A percentile compares a stretch with the other conserved stretches of the same genome.
phyloP scores from a whole-genome alignment of 192 early-diverging fungal genomes.

The Backusella mclennaniae region DNA sequence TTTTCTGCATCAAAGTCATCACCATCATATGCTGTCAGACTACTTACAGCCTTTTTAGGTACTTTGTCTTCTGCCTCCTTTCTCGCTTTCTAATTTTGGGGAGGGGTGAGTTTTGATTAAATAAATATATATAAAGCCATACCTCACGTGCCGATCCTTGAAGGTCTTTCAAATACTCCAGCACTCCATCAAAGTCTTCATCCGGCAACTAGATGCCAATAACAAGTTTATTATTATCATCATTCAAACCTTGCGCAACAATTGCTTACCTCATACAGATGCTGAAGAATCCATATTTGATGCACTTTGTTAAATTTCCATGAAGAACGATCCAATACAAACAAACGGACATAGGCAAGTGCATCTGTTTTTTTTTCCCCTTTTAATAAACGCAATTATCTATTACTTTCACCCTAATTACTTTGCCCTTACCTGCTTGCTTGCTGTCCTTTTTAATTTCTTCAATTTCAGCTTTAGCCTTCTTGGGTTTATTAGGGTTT shows the following conservation, averaged over 20 bases:
- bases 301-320: slow-evolving; percentile 40
- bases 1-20: slow-evolving; percentile 43
- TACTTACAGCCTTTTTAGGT: slow-evolving; percentile 17
- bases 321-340: slow-evolving; percentile 13
- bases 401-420: not conserved
- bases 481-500: not conserved
- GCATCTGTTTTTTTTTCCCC: not conserved
- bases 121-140: slow-evolving; percentile 15
- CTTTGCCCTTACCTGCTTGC: not conserved
- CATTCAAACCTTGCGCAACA: not conserved
- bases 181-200: slow-evolving; percentile 28
- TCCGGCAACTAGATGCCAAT: slow-evolving; percentile 21
- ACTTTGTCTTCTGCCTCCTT: slow-evolving; percentile 35
- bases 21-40: slow-evolving; percentile 24
- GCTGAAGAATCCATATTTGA: slow-evolving; percentile 32
- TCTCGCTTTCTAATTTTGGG: slow-evolving; percentile 18
- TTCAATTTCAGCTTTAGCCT: slow-evolving; percentile 6
- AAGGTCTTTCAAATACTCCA: slow-evolving; percentile 34
- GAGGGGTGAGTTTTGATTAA: not conserved
- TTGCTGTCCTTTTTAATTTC: slow-evolving; percentile 7
- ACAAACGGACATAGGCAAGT: slow-evolving; percentile 27
- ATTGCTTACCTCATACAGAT: slow-evolving; percentile 28
- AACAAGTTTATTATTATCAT: not conserved
- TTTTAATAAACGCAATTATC: not conserved
- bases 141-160: slow-evolving; percentile 36